Percentiles rank a stretch among this genome's conserved stretches.
Conservation (phyloP, 1,284 basidiomycete species). For the Sphagnurus paluster region DNA sequence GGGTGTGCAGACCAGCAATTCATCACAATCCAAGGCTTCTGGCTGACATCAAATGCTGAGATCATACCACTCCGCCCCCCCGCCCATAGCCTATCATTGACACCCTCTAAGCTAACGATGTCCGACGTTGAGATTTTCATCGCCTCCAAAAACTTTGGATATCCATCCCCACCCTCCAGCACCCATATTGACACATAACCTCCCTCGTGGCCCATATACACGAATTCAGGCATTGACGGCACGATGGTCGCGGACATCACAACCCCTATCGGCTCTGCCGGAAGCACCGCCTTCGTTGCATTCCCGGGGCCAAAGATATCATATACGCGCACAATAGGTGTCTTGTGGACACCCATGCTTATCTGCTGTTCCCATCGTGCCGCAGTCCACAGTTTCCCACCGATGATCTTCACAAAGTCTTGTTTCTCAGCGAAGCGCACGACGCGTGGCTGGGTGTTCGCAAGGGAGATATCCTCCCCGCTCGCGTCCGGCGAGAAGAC, state of each 20-base stretch:
- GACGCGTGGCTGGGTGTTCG: constrained; percentile 55
- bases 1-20: constrained; percentile 91
- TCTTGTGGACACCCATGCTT: constrained; percentile 34
- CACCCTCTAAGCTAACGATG: constrained; percentile 78
- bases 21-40: constrained; percentile 81
- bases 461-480: constrained; percentile 37
- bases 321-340: constrained; percentile 79
- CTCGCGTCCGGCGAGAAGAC: constrained; percentile 60
- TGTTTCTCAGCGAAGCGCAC: constrained; percentile 79
- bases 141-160: constrained; percentile 63
- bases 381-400: constrained; percentile 81
- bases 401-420: constrained; percentile 74
- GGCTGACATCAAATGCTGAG: constrained; percentile 75
- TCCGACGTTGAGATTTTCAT: constrained; percentile 81
- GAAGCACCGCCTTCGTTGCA: constrained; percentile 49
- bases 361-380: constrained; percentile 50
- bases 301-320: constrained; percentile 63
- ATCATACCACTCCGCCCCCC: constrained; percentile 83
- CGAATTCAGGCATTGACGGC: constrained; percentile 62
- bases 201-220: constrained; percentile 94
- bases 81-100: constrained; percentile 82
- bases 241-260: constrained; percentile 83
- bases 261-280: constrained; percentile 68
- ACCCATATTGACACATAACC: constrained; percentile 85
- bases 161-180: constrained; percentile 47